A percentile compares a stretch with the other conserved stretches of the same genome.
Conservation (phyloP, 306 rosid species). For the Glycine latifolia region DNA sequence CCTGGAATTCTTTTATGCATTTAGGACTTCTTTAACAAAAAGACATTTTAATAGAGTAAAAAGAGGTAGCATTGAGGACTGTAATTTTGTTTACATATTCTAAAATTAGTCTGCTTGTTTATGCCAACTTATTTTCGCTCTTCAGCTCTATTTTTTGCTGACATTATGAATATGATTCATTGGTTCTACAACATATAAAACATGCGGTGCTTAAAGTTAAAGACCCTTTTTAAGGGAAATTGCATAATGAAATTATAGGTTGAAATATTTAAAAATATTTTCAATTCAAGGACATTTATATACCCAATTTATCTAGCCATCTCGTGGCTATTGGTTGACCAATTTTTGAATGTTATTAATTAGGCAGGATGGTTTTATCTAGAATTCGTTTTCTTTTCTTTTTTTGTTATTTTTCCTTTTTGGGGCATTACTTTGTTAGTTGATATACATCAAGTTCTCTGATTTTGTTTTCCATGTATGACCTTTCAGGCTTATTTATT, state of each 20-base stretch:
- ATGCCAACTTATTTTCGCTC: constrained; percentile 2
- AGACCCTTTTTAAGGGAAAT: constrained; percentile 7
- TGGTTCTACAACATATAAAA: constrained; percentile 36
- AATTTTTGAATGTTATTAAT: neutral
- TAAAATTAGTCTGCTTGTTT: constrained; percentile 18
- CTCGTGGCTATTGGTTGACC: neutral
- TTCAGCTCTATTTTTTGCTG: constrained; percentile 21
- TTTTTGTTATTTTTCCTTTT: neutral
- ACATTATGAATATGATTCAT: constrained; percentile 34
- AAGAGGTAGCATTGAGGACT: constrained; percentile 13
- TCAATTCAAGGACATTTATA: neutral
- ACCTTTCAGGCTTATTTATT: constrained; percentile 85
- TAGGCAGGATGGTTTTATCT: neutral
- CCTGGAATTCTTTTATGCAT: constrained; percentile 23
- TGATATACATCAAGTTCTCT: constrained; percentile 25
- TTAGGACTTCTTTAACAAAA: constrained; percentile 9
- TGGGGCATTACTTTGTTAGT: constrained; percentile 22
- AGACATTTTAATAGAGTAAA: neutral
- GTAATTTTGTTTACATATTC: constrained; percentile 1
- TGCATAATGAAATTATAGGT: constrained; percentile 20
- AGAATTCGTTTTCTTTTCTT: neutral
- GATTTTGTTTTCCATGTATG: constrained; percentile 42
- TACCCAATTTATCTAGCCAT: constrained; percentile 12
- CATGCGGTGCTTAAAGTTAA: neutral
- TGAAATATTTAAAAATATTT: constrained; percentile 1